phyloP scores from a whole-genome alignment of 148 eudicot species.

The Chenopodium formosanum region DNA sequence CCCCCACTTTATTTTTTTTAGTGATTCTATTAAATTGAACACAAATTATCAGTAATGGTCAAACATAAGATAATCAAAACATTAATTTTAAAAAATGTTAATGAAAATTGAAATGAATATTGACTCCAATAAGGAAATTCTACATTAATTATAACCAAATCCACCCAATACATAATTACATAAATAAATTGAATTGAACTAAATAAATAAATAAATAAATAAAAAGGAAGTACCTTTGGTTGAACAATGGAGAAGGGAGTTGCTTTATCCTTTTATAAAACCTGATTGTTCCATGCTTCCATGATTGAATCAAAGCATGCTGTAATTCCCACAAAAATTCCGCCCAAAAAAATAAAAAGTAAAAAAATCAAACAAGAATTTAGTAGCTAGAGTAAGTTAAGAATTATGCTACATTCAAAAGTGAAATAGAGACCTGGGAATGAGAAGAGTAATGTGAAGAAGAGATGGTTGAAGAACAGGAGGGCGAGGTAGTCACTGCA shows the following conservation, averaged over 20 bases:
- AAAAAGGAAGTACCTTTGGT: conserved; percentile 27
- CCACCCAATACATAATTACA: neutral
- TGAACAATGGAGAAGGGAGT: conserved; percentile 19
- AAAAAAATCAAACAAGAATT: neutral
- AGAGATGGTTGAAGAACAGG: conserved; percentile 20
- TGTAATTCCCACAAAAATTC: conserved; percentile 10
- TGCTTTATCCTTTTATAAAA: conserved; percentile 11
- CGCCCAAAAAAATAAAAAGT: neutral
- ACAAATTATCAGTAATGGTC: no score
- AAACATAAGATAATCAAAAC: no score
- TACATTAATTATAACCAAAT: neutral
- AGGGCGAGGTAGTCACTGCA: conserved; percentile 27
- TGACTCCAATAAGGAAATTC: no score
- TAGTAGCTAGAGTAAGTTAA: neutral
- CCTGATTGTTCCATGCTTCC: conserved; percentile 22
- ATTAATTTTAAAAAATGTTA: no score
- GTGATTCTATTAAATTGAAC: neutral
- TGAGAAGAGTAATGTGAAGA: conserved; percentile 17
- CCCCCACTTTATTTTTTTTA: neutral
- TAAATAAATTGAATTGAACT: neutral
- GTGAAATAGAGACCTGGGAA: conserved; percentile 29
- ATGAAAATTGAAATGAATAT: no score
- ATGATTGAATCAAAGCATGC: conserved; percentile 24
- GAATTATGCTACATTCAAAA: neutral
- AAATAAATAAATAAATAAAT: neutral